Conservation (phyloP, 768 basidiomycete species). For the Collybia mongolica region DNA sequence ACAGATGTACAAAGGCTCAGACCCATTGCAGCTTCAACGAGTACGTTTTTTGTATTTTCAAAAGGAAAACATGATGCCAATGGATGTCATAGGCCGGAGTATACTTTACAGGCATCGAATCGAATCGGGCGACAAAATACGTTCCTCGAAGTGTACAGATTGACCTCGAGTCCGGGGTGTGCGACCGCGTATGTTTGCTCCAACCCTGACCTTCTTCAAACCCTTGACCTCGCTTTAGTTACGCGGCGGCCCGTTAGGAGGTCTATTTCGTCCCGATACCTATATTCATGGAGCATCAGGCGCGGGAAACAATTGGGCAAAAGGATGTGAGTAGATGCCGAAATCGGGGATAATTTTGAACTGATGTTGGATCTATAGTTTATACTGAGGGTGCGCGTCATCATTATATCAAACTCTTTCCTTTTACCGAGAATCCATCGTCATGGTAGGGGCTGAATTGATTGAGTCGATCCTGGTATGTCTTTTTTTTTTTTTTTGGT, state of each 20-base stretch:
- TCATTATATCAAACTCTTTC: constrained; percentile 2
- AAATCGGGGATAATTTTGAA: constrained; percentile 4
- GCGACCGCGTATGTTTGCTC: constrained; percentile 57
- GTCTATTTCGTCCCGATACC: constrained; percentile 86
- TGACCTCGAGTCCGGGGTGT: constrained; percentile 88
- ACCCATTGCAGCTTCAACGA: constrained; percentile 72
- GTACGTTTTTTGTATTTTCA: constrained; percentile 35
- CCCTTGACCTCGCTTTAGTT: constrained; percentile 36
- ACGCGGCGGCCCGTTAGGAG: constrained; percentile 66
- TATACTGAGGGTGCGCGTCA: constrained; percentile 77
- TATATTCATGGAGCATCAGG: constrained; percentile 60
- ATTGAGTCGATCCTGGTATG: constrained; percentile 76
- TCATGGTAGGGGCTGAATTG: constrained; percentile 75
- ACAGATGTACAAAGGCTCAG: constrained; percentile 69
- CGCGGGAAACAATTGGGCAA: constrained; percentile 96
- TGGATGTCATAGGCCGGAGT: constrained; percentile 57
- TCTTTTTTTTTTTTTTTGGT: not conserved
- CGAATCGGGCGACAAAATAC: constrained; percentile 58
- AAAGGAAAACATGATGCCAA: constrained; percentile 2
- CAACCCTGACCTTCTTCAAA: not conserved
- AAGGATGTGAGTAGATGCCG: constrained; percentile 68
- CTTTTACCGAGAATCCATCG: not conserved
- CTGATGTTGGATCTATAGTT: constrained; percentile 35
- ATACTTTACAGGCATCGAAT: constrained; percentile 75
- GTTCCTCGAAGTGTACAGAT: constrained; percentile 90